phyloP scores from a whole-genome alignment of 2,329 filamentous ascomycete genomes.

The Colletotrichum euphorbiae region DNA sequence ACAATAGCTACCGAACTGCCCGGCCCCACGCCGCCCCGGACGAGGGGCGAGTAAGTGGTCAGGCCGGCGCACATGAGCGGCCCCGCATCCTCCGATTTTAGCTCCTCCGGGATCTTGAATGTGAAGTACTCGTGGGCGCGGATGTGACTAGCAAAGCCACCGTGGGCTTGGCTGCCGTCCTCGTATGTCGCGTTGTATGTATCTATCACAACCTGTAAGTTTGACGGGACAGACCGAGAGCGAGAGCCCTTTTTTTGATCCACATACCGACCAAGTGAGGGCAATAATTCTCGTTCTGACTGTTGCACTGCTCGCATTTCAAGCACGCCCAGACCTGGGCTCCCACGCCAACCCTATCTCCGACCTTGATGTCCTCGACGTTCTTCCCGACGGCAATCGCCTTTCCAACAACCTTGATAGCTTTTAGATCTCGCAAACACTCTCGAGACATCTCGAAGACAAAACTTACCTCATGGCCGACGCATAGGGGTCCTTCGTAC shows the following conservation, averaged over 20 bases:
- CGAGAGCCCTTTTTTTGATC: rapidly evolving
- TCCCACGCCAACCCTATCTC: constrained; percentile 74
- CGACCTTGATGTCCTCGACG: constrained; percentile 63
- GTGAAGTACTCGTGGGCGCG: constrained; percentile 68
- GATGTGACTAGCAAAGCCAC: constrained; percentile 68
- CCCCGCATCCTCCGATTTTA: constrained; percentile 63
- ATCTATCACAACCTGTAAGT: constrained; percentile 43
- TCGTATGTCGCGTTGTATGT: constrained; percentile 70
- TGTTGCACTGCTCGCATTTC: constrained; percentile 59
- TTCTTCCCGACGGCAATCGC: constrained; percentile 60
- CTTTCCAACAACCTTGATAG: constrained; percentile 61
- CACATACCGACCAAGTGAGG: constrained; percentile 54
- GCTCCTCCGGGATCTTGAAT: constrained; percentile 66
- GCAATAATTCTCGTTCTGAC: constrained; percentile 63
- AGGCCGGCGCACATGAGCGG: constrained; percentile 84
- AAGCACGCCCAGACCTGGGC: constrained; percentile 70
- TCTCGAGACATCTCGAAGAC: not conserved
- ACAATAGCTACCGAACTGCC: constrained; percentile 79
- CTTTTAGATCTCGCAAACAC: not conserved
- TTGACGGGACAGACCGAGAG: rapidly evolving
- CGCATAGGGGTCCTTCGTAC: constrained; percentile 59
- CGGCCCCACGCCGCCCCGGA: constrained; percentile 73
- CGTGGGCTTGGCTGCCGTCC: constrained; percentile 71
- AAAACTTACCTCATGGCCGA: constrained; percentile 62
- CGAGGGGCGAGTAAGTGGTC: constrained; percentile 77